Evolutionary conservation across 1,139 yeast species (phyloP).

Genomic region (Nakaseomyces bracarensis): DNA sequence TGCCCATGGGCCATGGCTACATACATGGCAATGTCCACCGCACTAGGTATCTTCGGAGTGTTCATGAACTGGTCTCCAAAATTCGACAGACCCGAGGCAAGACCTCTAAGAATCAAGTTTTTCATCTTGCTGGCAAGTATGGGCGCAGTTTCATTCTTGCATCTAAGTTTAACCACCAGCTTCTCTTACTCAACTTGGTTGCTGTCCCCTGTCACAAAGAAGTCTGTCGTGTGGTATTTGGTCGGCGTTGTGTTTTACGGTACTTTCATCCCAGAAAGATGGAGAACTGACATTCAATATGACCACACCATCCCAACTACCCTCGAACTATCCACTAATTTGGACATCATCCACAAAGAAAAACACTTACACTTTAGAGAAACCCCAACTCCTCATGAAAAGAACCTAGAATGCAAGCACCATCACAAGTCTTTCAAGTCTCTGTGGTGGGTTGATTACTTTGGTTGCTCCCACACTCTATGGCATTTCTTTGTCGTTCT

Average conservation of each 20-base stretch:
- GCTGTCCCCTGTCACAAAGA: slow-evolving; percentile 25
- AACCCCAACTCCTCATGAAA: slow-evolving; percentile 34
- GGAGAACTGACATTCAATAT: slow-evolving; percentile 51
- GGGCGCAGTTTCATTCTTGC: slow-evolving; percentile 60
- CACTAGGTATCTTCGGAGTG: slow-evolving; percentile 67
- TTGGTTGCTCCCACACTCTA: slow-evolving; percentile 71
- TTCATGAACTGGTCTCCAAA: slow-evolving; percentile 82
- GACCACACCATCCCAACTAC: slow-evolving; percentile 33
- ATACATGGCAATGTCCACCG: slow-evolving; percentile 53
- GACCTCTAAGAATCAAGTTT: slow-evolving; percentile 73
- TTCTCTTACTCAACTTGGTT: slow-evolving; percentile 38
- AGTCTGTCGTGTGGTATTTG: slow-evolving; percentile 56
- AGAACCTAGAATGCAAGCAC: slow-evolving; percentile 7
- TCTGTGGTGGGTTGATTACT: slow-evolving; percentile 79
- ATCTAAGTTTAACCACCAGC: slow-evolving; percentile 52
- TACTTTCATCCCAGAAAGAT: slow-evolving; percentile 80
- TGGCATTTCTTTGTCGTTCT: slow-evolving; percentile 91
- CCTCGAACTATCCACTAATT: slow-evolving; percentile 24
- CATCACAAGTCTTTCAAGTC: slow-evolving; percentile 45
- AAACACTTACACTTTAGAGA: slow-evolving; percentile 46
- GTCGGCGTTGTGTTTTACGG: slow-evolving; percentile 86
- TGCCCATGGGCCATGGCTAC: slow-evolving; percentile 24
- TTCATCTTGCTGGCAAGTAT: slow-evolving; percentile 71
- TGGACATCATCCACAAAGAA: slow-evolving; percentile 29
- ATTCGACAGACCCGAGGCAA: slow-evolving; percentile 80